A percentile compares a stretch with the other conserved stretches of the same genome.
Conservation (phyloP, 2,329 filamentous ascomycete genomes). For the Chaetothyriales sp. region DNA sequence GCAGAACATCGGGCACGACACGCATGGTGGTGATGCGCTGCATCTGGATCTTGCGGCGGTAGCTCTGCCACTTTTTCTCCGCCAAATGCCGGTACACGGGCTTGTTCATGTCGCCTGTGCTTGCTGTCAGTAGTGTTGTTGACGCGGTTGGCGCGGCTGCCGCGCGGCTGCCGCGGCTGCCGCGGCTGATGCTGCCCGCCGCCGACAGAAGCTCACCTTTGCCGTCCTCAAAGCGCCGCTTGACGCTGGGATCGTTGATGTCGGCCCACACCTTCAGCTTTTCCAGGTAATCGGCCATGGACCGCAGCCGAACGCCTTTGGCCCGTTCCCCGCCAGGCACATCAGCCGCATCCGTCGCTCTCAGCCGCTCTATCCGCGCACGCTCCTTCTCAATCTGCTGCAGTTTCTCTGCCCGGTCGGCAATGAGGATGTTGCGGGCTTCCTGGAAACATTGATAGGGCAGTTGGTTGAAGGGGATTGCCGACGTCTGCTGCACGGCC, state of each 20-base stretch:
- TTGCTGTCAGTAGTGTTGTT: conserved; percentile 7
- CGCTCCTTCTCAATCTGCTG: conserved; percentile 54
- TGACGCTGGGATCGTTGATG: conserved; percentile 87
- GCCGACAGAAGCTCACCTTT: conserved; percentile 44
- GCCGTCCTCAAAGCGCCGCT: conserved; percentile 87
- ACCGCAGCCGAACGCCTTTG: conserved; percentile 54
- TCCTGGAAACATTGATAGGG: conserved; percentile 98
- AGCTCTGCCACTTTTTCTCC: conserved; percentile 72
- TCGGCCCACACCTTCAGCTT: conserved; percentile 78
- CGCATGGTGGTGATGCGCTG: conserved; percentile 81
- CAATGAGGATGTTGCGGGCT: conserved; percentile 66
- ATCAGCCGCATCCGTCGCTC: conserved; percentile 42
- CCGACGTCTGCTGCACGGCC: conserved; percentile 49
- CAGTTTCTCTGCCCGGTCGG: conserved; percentile 71
- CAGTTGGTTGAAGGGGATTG: conserved; percentile 79
- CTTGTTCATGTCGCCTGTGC: conserved; percentile 78
- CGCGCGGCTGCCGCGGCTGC: too few species aligned
- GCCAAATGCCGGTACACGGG: conserved; percentile 89
- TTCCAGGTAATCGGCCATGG: conserved; percentile 60
- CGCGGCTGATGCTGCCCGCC: too few species aligned
- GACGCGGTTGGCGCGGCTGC: too few species aligned
- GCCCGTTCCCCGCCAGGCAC: conserved; percentile 49
- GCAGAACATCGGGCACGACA: conserved; percentile 76
- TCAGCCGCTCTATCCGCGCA: conserved; percentile 53
- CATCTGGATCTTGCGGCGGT: conserved; percentile 62